Base-by-base conservation (phyloP, 106 monocot species). In the Dendrobium nobile region DNA sequence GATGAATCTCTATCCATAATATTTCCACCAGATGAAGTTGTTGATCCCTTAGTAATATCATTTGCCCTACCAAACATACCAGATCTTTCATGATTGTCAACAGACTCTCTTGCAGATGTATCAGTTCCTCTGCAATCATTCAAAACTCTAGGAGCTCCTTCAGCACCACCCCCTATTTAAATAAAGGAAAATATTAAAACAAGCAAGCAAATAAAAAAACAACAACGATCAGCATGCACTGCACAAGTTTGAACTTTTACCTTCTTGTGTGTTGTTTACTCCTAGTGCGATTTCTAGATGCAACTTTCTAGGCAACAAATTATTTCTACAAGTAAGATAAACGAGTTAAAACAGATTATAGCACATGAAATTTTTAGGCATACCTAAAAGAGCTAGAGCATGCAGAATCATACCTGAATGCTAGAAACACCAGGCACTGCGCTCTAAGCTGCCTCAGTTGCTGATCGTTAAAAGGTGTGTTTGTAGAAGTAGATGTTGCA, bases 361-460 rank as follows among this genome's bases (percentile, higher is more conserved):
- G 15, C 47, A 28, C 27, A 77, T 41, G 5, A 76, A 76, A 45
- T 18, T 44, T 45, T 31, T 61, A 7, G 43, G 19, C 74, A 74
- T 1, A n/a, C 24, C 17, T 10, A 44, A 44, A 4, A 42, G 4
- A 65, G 19, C 9, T 61, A 17, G 19, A 55, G 42, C 26, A 77
- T 44, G 31, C 2, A 51, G 42, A 41, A 77, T 51, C 85, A 88
- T 88, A 79, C 99, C 99, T 95, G 87, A 99, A 99, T 86, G 99
- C 99, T 78, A 99, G 89, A 87, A 99, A 99, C 47, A 99, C 95
- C 75, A 99, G 91, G 82, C 99, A 99, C 81, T 99, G 99, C 1
- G 99, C 99, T 86, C 99, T 93, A 81, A 99, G 95, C 84, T 99
- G 99, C 77, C 93, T 99, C 84, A 99, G 79, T 78, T 99, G 99